Percentiles rank a stretch among this genome's conserved stretches.
Conservation (phyloP, 2,329 filamentous ascomycete genomes). For the Ophiocordyceps camponoti-rufipedis region DNA sequence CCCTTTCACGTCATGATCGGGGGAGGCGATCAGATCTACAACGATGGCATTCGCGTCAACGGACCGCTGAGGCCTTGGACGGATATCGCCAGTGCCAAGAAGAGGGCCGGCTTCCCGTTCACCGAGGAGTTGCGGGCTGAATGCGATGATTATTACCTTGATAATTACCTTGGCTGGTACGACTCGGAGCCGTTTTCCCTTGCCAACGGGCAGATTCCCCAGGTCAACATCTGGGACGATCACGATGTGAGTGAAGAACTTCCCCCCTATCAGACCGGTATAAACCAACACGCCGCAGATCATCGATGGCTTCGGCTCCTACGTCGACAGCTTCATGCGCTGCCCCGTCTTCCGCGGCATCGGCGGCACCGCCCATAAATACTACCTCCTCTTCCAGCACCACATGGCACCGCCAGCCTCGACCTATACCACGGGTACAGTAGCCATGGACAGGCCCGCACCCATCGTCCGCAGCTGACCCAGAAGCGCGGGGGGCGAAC, state of each 20-base stretch:
- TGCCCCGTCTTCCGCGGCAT: slow-evolving; percentile 84
- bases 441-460: too few relatives aligned
- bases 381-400: slow-evolving; percentile 96
- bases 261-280: neutral
- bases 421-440: slow-evolving; percentile 60
- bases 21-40: slow-evolving; percentile 92
- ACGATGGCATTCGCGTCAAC: slow-evolving; percentile 73
- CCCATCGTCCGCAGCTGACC: neutral
- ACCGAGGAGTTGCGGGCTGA: slow-evolving; percentile 61
- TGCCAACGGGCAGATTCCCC: slow-evolving; percentile 80
- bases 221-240: slow-evolving; percentile 97
- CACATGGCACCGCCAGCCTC: slow-evolving; percentile 71
- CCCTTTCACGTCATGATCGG: slow-evolving; percentile 95
- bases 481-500: neutral
- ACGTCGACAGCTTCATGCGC: slow-evolving; percentile 84
- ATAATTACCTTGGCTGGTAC: slow-evolving; percentile 79
- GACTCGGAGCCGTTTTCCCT: slow-evolving; percentile 66
- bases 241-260: slow-evolving; percentile 43
- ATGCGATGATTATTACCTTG: slow-evolving; percentile 78
- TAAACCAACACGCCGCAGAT: slow-evolving; percentile 29
- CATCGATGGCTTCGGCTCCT: slow-evolving; percentile 85
- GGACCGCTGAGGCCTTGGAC: slow-evolving; percentile 76
- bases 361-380: slow-evolving; percentile 87
- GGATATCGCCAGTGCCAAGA: slow-evolving; percentile 61
- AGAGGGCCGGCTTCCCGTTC: slow-evolving; percentile 65